Conservation (phyloP, 805 yeast species). For the Monosporozyma yasuniensis region DNA sequence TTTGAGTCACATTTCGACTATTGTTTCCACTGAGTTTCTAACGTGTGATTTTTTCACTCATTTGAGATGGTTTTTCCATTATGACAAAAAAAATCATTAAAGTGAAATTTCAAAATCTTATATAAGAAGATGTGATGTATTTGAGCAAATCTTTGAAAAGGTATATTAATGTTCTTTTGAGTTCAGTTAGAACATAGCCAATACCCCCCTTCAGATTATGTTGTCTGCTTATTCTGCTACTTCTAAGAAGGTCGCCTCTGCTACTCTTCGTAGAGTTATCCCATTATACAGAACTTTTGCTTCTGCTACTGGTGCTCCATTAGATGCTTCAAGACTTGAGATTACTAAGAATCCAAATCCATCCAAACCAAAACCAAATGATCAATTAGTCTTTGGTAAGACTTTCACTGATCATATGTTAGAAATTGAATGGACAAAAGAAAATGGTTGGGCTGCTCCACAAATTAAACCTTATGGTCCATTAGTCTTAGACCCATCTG, state of each 20-base stretch:
- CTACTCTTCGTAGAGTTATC: not conserved
- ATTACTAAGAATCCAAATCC: constrained; percentile 42
- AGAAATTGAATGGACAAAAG: constrained; percentile 70
- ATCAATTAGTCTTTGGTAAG: constrained; percentile 60
- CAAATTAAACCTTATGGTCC: constrained; percentile 78
- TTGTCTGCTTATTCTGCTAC: not conserved
- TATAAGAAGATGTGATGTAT: too few species aligned
- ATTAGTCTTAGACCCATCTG: constrained; percentile 72
- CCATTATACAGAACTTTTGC: not conserved
- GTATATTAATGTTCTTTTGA: too few species aligned
- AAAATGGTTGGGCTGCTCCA: constrained; percentile 83
- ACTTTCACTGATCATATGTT: constrained; percentile 84
- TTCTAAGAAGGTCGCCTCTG: not conserved
- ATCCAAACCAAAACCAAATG: constrained; percentile 48
- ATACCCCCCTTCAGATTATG: not conserved
- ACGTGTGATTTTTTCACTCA: too few species aligned
- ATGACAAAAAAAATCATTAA: too few species aligned
- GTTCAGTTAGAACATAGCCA: too few species aligned
- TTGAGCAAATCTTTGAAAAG: too few species aligned
- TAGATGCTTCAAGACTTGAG: constrained; percentile 47
- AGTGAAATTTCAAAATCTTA: too few species aligned
- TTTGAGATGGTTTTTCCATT: too few species aligned
- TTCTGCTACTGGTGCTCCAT: constrained; percentile 26
- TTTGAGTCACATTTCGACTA: too few species aligned
- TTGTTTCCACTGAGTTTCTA: too few species aligned